Conservation (phyloP, 1,284 basidiomycete genomes). For the Omphalotus olearius region DNA sequence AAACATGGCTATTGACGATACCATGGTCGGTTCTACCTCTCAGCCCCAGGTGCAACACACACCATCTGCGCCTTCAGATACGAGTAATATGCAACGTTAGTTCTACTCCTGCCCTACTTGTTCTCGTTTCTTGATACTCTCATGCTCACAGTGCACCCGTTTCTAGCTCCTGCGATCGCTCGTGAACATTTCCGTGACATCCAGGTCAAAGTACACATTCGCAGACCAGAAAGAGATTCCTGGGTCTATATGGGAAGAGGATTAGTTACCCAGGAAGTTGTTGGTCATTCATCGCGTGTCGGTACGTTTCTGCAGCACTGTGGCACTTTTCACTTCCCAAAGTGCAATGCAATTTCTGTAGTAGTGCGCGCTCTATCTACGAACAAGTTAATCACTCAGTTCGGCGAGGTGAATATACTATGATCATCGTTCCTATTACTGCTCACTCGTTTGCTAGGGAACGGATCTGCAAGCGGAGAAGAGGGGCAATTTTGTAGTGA, state of each 20-base stretch:
- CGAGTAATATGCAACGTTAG: conserved; percentile 10
- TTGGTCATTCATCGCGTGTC: conserved; percentile 69
- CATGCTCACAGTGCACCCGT: neutral
- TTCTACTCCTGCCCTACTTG: neutral
- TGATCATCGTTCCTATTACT: conserved; percentile 3
- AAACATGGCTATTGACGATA: conserved; percentile 23
- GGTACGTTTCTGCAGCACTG: conserved; percentile 41
- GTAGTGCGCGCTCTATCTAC: conserved; percentile 64
- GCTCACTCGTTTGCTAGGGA: conserved; percentile 32
- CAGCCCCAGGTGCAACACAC: conserved; percentile 10
- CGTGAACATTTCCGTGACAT: conserved; percentile 68
- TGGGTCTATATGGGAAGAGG: conserved; percentile 78
- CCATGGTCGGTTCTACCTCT: conserved; percentile 12
- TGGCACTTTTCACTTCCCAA: conserved; percentile 1
- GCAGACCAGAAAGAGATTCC: conserved; percentile 70
- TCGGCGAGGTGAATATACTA: conserved; percentile 55
- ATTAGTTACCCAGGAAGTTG: conserved; percentile 65
- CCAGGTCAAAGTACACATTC: conserved; percentile 78
- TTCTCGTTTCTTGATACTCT: neutral
- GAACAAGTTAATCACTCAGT: conserved; percentile 64
- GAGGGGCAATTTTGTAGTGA: conserved; percentile 78
- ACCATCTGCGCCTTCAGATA: conserved; percentile 8
- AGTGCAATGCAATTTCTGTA: conserved; percentile 26
- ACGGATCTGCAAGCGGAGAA: conserved; percentile 77
- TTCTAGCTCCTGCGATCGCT: conserved; percentile 23